Percentiles rank a stretch among this genome's conserved stretches.
Evolutionary conservation across 2,329 filamentous ascomycete genomes (phyloP).

Genomic region (Diaporthe vexans): DNA sequence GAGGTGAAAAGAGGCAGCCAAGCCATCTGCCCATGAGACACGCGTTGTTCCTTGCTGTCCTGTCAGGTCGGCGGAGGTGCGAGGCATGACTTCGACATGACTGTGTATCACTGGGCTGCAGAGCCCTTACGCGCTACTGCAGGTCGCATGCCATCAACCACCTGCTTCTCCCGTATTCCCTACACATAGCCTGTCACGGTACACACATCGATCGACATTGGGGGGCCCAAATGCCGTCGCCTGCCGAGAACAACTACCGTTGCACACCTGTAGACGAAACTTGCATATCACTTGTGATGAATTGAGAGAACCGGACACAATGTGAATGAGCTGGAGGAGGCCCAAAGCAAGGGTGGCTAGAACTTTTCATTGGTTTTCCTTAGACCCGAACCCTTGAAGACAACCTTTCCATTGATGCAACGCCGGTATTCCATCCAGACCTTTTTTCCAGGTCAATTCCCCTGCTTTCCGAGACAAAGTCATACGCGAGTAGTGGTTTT

Average conservation of each 20-base stretch:
- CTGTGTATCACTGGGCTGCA: constrained; percentile 21
- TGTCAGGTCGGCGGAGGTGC: not conserved
- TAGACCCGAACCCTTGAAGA: constrained; percentile 41
- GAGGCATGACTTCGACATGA: not conserved
- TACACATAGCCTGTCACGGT: not conserved
- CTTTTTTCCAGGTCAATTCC: constrained; percentile 35
- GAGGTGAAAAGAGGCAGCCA: not conserved
- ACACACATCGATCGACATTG: not conserved
- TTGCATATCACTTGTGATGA: constrained; percentile 9
- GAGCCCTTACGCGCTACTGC: constrained; percentile 19
- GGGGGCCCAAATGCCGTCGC: not conserved
- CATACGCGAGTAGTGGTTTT: constrained; percentile 31
- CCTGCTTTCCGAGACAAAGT: constrained; percentile 30
- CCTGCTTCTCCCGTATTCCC: not conserved
- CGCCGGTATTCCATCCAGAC: constrained; percentile 41
- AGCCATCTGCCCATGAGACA: not conserved
- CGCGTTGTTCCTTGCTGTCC: not conserved
- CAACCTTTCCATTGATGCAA: constrained; percentile 41
- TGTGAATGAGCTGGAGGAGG: constrained; percentile 24
- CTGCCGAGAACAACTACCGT: not conserved
- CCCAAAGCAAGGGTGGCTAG: constrained; percentile 40
- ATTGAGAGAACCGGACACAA: not conserved
- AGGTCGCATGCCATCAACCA: constrained; percentile 12
- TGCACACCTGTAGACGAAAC: not conserved
- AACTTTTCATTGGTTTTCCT: constrained; percentile 41